Evolutionary conservation across 2,329 filamentous ascomycete species (phyloP).

Genomic region (Colletotrichum chlorophyti): DNA sequence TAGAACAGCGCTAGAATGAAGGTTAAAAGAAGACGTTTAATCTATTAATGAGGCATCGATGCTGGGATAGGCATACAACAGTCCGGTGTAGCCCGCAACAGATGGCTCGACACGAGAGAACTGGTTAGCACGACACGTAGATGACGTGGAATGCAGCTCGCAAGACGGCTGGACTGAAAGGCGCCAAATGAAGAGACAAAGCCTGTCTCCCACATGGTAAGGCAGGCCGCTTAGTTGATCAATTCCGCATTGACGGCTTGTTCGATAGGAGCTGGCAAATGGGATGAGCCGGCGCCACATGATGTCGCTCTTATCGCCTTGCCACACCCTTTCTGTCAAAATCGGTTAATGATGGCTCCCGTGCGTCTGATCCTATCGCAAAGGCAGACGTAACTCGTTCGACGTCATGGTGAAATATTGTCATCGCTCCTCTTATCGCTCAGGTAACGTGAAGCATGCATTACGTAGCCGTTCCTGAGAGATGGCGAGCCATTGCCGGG

Average conservation of each 20-base stretch:
- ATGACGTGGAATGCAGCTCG: not conserved
- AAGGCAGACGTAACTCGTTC: not conserved
- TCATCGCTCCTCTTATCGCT: not conserved
- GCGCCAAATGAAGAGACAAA: no score
- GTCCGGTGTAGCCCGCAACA: no score
- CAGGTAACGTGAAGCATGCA: not conserved
- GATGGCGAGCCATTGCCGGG: not conserved
- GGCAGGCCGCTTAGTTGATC: not conserved
- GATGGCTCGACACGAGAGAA: no score
- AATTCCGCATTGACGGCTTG: constrained; percentile 14
- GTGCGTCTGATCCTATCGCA: not conserved
- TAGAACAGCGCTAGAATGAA: constrained; percentile 26
- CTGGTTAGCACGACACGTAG: not conserved
- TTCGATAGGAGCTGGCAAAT: constrained; percentile 19
- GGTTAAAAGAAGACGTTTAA: constrained; percentile 6
- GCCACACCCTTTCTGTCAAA: constrained; percentile 10
- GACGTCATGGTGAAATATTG: constrained; percentile 7
- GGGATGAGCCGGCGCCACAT: constrained; percentile 2
- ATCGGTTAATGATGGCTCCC: constrained; percentile 7
- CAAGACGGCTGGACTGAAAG: not conserved
- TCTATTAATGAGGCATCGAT: not conserved
- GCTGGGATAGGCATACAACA: constrained; percentile 12
- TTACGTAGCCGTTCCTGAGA: not conserved
- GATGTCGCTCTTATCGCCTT: constrained; percentile 2
- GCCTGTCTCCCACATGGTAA: not conserved